These are phyloP conservation scores for Meyerozyma athensensis DNA, from an alignment of 1,139 yeast species.

Conservation along the genomic window DNA sequence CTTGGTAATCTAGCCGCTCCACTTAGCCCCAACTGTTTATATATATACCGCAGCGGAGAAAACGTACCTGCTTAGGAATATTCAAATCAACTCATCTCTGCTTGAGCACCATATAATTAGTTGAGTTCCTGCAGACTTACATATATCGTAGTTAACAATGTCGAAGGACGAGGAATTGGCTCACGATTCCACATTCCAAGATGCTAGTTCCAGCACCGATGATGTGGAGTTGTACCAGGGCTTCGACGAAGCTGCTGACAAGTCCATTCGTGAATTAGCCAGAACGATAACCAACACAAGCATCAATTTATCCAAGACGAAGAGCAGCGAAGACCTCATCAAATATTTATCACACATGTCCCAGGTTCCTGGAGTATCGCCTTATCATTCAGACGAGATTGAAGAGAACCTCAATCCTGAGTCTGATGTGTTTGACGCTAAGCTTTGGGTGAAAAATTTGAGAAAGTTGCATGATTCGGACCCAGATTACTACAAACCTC, in stretches of 20 bases:
- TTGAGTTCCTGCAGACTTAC: too few species aligned
- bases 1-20: too few species aligned
- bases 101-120: too few species aligned
- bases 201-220: neutral
- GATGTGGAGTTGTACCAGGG: conserved; percentile 27
- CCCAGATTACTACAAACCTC: conserved; percentile 60
- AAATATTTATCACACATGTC: conserved; percentile 46
- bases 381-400: conserved; percentile 20
- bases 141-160: neutral
- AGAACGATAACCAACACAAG: conserved; percentile 36
- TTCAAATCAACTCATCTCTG: too few species aligned
- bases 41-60: too few species aligned
- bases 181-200: neutral
- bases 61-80: too few species aligned
- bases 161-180: neutral
- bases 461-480: conserved; percentile 51
- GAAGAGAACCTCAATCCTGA: conserved; percentile 26
- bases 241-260: conserved; percentile 24
- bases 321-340: conserved; percentile 13
- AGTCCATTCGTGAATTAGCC: conserved; percentile 56
- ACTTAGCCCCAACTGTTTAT: too few species aligned
- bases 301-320: conserved; percentile 8
- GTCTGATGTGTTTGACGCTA: conserved; percentile 54
- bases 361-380: conserved; percentile 46
- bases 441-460: conserved; percentile 72